These are phyloP conservation scores for Collybiopsis confluens DNA, from an alignment of 768 basidiomycete genomes.

Conservation along the genomic window DNA sequence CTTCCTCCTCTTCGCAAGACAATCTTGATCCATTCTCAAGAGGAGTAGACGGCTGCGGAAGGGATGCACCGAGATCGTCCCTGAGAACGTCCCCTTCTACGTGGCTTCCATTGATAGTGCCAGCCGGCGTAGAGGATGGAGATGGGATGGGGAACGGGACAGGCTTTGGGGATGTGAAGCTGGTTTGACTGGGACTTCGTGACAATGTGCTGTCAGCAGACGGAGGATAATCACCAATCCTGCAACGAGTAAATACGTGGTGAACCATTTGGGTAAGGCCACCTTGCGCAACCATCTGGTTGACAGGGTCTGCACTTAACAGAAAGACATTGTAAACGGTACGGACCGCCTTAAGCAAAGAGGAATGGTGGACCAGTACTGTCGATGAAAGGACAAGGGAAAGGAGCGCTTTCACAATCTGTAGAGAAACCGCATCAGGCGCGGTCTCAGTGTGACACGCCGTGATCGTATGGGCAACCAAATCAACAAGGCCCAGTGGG, in stretches of 20 bases:
- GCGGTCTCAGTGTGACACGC: slow-evolving; percentile 85
- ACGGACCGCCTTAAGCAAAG: slow-evolving; percentile 90
- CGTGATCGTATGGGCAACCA: slow-evolving; percentile 93
- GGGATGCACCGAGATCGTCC: neutral
- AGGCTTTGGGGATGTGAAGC: slow-evolving; percentile 12
- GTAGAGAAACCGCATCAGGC: slow-evolving; percentile 87
- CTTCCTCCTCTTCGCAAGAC: neutral
- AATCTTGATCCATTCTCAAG: neutral
- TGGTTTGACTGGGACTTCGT: slow-evolving; percentile 15
- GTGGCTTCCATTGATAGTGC: neutral
- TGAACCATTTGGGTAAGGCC: slow-evolving; percentile 98
- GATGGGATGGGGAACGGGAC: slow-evolving; percentile 4
- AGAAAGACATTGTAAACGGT: slow-evolving; percentile 99
- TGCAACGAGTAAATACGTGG: slow-evolving; percentile 87
- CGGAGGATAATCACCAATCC: slow-evolving; percentile 26
- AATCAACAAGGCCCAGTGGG: slow-evolving; percentile 79
- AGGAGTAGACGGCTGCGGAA: too few relatives aligned
- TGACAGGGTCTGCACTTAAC: slow-evolving; percentile 82
- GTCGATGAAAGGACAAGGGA: slow-evolving; percentile 84
- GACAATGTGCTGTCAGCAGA: slow-evolving; percentile 16
- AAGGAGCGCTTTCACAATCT: slow-evolving; percentile 94
- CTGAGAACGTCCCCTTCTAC: neutral
- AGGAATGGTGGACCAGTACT: slow-evolving; percentile 90
- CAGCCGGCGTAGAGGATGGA: neutral
- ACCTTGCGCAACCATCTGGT: slow-evolving; percentile 98